phyloP scores from a whole-genome alignment of 2,329 filamentous ascomycete species.

The Scopulariopsis brevicaulis region DNA sequence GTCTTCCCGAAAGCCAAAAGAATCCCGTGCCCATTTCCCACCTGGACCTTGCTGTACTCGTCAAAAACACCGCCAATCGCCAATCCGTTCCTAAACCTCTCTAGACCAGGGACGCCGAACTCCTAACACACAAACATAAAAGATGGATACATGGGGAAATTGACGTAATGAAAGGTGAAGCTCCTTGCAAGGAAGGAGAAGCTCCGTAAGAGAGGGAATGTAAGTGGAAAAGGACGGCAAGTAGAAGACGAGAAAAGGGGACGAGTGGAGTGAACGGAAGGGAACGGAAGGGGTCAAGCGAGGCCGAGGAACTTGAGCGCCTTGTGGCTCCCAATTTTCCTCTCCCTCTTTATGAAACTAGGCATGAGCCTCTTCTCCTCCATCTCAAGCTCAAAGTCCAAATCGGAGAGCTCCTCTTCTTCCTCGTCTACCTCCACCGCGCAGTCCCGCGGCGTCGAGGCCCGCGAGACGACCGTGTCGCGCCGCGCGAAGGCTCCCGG shows the following conservation, averaged over 20 bases:
- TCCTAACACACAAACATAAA: neutral
- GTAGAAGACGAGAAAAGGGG: neutral
- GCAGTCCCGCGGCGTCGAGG: too few species aligned
- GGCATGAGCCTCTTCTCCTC: slow-evolving; percentile 43
- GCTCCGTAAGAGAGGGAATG: neutral
- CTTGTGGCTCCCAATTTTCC: slow-evolving; percentile 30
- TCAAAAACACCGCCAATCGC: too few species aligned
- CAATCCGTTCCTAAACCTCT: too few species aligned
- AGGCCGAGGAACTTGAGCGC: slow-evolving; percentile 42
- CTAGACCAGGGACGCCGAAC: neutral
- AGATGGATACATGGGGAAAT: slow-evolving; percentile 1
- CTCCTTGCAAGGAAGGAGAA: slow-evolving; percentile 1
- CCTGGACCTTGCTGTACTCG: too few species aligned
- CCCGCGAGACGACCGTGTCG: neutral
- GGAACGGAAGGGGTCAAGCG: slow-evolving; percentile 14
- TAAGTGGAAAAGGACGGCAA: neutral
- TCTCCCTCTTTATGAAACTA: slow-evolving; percentile 28
- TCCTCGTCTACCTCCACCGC: neutral
- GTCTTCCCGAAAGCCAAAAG: neutral
- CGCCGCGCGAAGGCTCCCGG: neutral
- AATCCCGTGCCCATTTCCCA: too few species aligned
- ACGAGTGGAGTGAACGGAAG: neutral
- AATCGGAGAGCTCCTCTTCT: neutral
- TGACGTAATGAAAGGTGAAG: slow-evolving; percentile 4
- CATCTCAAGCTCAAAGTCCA: slow-evolving; percentile 17